A percentile compares a stretch with the other conserved stretches of the same genome.
phyloP scores from a whole-genome alignment of 805 yeast species.

The Wickerhamiella qilinensis region DNA sequence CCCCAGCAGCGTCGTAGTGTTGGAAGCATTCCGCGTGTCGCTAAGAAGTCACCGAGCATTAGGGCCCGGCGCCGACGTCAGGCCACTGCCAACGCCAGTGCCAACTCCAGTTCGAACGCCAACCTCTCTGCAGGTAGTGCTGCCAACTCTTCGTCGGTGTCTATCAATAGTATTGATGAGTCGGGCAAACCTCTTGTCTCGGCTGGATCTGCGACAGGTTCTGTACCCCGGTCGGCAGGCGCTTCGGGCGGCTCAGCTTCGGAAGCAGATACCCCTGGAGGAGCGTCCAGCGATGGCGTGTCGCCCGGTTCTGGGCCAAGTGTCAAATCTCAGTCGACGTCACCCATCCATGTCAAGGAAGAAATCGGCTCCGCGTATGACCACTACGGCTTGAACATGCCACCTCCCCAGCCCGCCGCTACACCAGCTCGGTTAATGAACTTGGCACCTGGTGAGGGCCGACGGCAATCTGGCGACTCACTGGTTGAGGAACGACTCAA shows the following conservation, averaged over 20 bases:
- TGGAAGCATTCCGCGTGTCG: background rate
- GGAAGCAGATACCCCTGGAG: background rate
- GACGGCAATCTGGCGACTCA: background rate
- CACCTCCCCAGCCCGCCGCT: slow-evolving; percentile 1
- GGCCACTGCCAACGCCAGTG: too few species aligned
- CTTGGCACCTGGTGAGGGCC: background rate
- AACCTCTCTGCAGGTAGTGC: too few species aligned
- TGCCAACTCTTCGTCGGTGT: too few species aligned
- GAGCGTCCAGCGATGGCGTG: background rate
- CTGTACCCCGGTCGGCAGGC: too few species aligned
- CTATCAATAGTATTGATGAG: too few species aligned
- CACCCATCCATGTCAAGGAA: slow-evolving; percentile 1
- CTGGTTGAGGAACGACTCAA: slow-evolving; percentile 2
- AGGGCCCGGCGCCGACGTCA: slow-evolving; percentile 1
- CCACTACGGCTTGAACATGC: background rate
- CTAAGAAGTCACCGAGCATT: slow-evolving; percentile 3
- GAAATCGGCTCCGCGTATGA: too few species aligned
- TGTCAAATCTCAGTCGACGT: background rate
- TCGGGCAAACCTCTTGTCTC: too few species aligned
- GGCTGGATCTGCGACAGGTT: too few species aligned
- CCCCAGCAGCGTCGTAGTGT: background rate
- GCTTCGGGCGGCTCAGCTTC: background rate
- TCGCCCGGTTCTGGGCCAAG: background rate
- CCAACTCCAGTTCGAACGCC: slow-evolving; percentile 1
- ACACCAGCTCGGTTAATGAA: slow-evolving; percentile 4